Base-by-base conservation (phyloP, 768 basidiomycete genomes). In the Lentinula detonsa region DNA sequence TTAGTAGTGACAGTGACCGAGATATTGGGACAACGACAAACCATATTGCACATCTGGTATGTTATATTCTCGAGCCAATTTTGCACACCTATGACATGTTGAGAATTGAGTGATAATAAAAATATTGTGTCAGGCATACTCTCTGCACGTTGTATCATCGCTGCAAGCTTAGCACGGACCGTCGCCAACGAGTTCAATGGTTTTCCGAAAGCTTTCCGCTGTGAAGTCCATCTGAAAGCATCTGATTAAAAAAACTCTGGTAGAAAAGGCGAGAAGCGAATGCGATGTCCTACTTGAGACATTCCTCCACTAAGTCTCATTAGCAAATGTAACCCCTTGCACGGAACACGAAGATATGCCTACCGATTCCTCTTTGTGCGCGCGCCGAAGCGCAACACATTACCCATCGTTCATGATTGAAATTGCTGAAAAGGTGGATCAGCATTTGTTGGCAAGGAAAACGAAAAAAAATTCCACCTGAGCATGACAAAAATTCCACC, bases 321-420 rank as follows among this genome's bases (percentile, higher is more conserved):
- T 37, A 46, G 56, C 43, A 33, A 28, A 7, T n/a, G 9, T 54
- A 34, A 21, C 18, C 31, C 33, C n/a, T n/a, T 34, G 7, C 13
- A 52, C 8, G 31, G 13, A 16, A 45, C 28, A 45, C 18, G 21
- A 31, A 23, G 43, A 59, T 9, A 48, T 8, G 21, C 54, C 46
- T 10, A 65, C 60, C 75, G 40, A 85, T 71, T 6, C 66, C 51
- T 15, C 86, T 77, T 63, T 84, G 83, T n/a, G 69, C 68, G 51
- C 81, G 73, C 15, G 77, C 85, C 28, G 83, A 85, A 35, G 82
- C 76, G 66, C 90, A 91, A 70, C 83, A 85, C 90, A 94, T 95
- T 57, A 91, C 88, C 93, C 91, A 95, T 69, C 91, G 87, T 70
- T 95, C 95, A 73, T 95, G 93, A 72, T 95, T 96, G 75, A 96